These are phyloP conservation scores for Quercus alba DNA, from an alignment of 306 rosid species.

Conservation along the genomic window DNA sequence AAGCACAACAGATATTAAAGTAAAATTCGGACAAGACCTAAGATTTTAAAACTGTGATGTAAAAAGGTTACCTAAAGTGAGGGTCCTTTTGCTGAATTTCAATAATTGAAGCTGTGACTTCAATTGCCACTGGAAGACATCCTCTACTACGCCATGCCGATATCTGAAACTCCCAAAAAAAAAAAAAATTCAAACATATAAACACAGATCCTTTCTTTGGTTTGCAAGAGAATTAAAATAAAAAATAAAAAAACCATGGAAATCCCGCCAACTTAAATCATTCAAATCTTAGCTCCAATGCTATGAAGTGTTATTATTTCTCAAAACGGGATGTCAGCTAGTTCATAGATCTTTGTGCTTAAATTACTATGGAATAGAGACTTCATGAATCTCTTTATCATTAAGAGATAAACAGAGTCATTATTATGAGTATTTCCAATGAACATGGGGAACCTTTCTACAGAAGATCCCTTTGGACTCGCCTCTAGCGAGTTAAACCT, in stretches of 20 bases:
- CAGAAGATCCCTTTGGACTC: too few relatives aligned
- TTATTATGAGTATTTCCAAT: too few relatives aligned
- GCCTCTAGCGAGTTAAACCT: too few relatives aligned
- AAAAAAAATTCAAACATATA: not conserved
- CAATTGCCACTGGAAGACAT: slow-evolving; percentile 66
- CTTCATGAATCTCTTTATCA: too few relatives aligned
- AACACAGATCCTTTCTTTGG: not conserved
- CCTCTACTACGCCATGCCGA: slow-evolving; percentile 87
- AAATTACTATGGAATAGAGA: too few relatives aligned
- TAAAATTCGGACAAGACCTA: not conserved
- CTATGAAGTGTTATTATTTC: too few relatives aligned
- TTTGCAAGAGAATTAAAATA: not conserved
- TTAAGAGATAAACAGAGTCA: too few relatives aligned
- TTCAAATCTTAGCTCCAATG: too few relatives aligned
- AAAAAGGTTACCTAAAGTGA: slow-evolving; percentile 43
- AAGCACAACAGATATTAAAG: not conserved
- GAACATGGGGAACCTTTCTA: too few relatives aligned
- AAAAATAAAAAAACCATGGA: not conserved
- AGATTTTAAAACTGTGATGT: not conserved
- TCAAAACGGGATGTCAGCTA: too few relatives aligned
- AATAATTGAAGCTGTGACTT: slow-evolving; percentile 67
- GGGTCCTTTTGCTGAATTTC: slow-evolving; percentile 74
- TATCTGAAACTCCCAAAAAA: slow-evolving; percentile 41
- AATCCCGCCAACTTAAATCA: too few relatives aligned
- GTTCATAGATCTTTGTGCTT: too few relatives aligned